These are phyloP conservation scores for Diaporthe aspalathi DNA, from an alignment of 2,329 filamentous ascomycete species.

Conservation along the genomic window DNA sequence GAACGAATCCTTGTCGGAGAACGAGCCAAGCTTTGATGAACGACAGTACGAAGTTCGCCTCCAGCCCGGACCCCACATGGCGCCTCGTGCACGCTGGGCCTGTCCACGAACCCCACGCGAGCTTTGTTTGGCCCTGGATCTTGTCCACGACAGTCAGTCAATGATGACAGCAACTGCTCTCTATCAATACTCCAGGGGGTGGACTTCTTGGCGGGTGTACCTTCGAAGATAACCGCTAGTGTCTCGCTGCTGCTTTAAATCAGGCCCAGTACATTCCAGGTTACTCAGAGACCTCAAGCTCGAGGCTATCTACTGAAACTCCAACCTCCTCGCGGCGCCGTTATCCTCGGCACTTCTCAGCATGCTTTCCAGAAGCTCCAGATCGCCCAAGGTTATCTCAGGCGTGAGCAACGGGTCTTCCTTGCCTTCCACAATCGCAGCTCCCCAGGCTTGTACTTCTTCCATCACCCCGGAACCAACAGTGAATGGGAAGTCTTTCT, in stretches of 20 bases:
- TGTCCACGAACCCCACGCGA: not conserved
- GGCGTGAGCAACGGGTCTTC: slow-evolving; percentile 63
- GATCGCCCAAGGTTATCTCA: slow-evolving; percentile 69
- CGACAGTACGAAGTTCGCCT: slow-evolving; percentile 3
- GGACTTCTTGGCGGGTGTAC: not conserved
- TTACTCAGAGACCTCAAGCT: not conserved
- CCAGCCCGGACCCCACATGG: not conserved
- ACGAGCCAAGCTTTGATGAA: slow-evolving; percentile 44
- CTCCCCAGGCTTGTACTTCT: slow-evolving; percentile 72
- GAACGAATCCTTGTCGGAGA: slow-evolving; percentile 61
- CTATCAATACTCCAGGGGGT: slow-evolving; percentile 13
- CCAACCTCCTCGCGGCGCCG: slow-evolving; percentile 54
- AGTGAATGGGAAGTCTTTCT: slow-evolving; percentile 36
- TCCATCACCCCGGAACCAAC: slow-evolving; percentile 62
- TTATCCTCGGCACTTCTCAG: slow-evolving; percentile 59
- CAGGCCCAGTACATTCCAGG: not conserved
- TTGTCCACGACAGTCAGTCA: not conserved
- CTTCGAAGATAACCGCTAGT: slow-evolving; percentile 7
- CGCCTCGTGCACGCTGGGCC: slow-evolving; percentile 16
- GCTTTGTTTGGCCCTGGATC: not conserved
- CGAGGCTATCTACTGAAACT: slow-evolving; percentile 48
- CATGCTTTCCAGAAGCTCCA: slow-evolving; percentile 68
- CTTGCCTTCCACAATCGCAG: slow-evolving; percentile 60
- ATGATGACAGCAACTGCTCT: not conserved
- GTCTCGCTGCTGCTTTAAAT: not conserved